Evolutionary conservation across 2,329 filamentous ascomycete species (phyloP).

Genomic region (Colletotrichum eleusines): DNA sequence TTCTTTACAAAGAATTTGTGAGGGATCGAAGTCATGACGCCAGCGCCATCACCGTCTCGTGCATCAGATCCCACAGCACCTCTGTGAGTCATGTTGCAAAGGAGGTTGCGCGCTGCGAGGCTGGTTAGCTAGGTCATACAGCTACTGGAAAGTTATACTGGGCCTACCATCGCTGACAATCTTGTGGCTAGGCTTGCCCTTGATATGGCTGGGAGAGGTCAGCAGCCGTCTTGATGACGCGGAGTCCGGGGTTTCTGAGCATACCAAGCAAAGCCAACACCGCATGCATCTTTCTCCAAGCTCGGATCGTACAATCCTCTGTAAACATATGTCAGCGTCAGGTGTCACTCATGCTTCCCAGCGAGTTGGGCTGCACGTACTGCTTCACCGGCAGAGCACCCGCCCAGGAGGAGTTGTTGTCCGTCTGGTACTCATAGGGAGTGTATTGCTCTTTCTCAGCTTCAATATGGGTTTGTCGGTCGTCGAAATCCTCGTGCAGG

Average conservation of each 20-base stretch:
- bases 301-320: slow-evolving; percentile 94
- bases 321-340: slow-evolving; percentile 39
- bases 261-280: slow-evolving; percentile 98
- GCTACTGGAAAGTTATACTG: slow-evolving; percentile 47
- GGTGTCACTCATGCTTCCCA: too few relatives aligned
- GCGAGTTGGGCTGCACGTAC: slow-evolving; percentile 55
- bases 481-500: slow-evolving; percentile 75
- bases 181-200: slow-evolving; percentile 97
- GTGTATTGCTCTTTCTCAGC: slow-evolving; percentile 71
- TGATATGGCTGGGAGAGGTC: slow-evolving; percentile 80
- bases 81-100: slow-evolving; percentile 99
- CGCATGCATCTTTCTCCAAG: slow-evolving; percentile 98
- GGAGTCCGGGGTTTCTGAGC: slow-evolving; percentile 46
- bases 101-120: slow-evolving; percentile 82
- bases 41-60: slow-evolving; percentile 96
- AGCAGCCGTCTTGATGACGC: slow-evolving; percentile 39
- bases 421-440: slow-evolving; percentile 87
- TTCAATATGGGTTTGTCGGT: slow-evolving; percentile 73
- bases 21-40: slow-evolving; percentile 99
- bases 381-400: slow-evolving; percentile 96
- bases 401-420: slow-evolving; percentile 90
- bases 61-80: slow-evolving; percentile 98
- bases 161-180: slow-evolving; percentile 95
- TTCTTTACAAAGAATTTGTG: slow-evolving; percentile 99
- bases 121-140: slow-evolving; percentile 13